Conservation (phyloP, 2,329 filamentous ascomycete genomes). For the Cladosporium sp. region DNA sequence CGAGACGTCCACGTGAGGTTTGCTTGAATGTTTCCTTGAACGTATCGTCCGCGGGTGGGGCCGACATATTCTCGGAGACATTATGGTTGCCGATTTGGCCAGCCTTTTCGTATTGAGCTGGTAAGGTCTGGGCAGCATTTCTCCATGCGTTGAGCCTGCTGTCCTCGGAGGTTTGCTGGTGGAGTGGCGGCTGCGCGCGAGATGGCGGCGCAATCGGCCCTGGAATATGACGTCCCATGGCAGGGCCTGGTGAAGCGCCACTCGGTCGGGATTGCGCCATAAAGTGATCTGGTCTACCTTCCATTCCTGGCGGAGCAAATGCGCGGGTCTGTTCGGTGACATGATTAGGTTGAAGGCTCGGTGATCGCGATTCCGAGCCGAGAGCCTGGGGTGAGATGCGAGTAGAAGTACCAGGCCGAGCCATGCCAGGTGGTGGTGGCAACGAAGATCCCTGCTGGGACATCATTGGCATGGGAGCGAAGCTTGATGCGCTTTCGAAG, state of each 20-base stretch:
- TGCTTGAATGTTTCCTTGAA: constrained; percentile 35
- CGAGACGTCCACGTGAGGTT: constrained; percentile 20
- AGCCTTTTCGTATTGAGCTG: constrained; percentile 22
- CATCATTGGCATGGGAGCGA: constrained; percentile 28
- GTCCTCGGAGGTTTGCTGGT: constrained; percentile 14
- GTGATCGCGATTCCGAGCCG: constrained; percentile 23
- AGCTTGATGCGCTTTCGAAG: constrained; percentile 48
- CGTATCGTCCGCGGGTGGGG: constrained; percentile 4
- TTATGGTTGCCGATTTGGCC: constrained; percentile 14
- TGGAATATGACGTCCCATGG: constrained; percentile 29
- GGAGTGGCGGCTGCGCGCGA: constrained; percentile 22
- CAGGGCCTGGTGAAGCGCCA: constrained; percentile 28
- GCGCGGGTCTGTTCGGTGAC: constrained; percentile 14
- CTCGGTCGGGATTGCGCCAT: constrained; percentile 23
- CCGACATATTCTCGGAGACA: neutral
- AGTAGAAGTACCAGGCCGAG: constrained; percentile 26
- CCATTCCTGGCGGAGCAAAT: constrained; percentile 13
- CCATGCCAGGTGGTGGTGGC: constrained; percentile 31
- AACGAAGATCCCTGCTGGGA: constrained; percentile 17
- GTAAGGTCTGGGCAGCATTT: constrained; percentile 21
- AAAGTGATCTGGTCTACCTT: constrained; percentile 25
- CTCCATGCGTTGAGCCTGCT: constrained; percentile 26
- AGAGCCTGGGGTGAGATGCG: constrained; percentile 30
- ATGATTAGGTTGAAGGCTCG: constrained; percentile 23
- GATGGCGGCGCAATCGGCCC: constrained; percentile 34